phyloP scores from a whole-genome alignment of 306 rosid species.

The Ochetophila trinervis region DNA sequence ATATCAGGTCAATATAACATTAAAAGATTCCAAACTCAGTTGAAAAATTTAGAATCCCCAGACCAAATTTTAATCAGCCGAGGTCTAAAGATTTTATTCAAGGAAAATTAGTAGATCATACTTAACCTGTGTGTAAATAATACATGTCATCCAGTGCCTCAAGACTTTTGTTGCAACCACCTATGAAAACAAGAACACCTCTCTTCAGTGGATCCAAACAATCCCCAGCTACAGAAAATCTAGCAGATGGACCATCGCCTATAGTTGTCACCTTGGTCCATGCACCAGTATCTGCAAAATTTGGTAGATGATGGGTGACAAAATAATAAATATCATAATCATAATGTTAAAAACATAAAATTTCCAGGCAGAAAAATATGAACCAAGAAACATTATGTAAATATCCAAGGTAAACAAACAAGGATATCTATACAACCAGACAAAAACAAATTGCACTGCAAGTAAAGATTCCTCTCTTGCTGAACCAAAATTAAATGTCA shows the following conservation, averaged over 20 bases:
- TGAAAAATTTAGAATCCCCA: not conserved
- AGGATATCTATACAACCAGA: not conserved
- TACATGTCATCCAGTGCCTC: constrained; percentile 95
- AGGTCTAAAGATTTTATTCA: not conserved
- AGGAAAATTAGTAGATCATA: constrained; percentile 10
- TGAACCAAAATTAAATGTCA: too few relatives aligned
- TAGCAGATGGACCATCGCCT: constrained; percentile 74
- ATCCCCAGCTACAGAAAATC: constrained; percentile 96
- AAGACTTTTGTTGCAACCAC: constrained; percentile 94
- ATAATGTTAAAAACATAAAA: not conserved
- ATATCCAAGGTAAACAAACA: not conserved
- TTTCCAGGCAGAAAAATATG: not conserved
- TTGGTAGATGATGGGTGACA: constrained; percentile 21
- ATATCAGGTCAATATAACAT: constrained; percentile 25
- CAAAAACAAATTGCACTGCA: not conserved
- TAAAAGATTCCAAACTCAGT: constrained; percentile 13
- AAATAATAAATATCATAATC: constrained; percentile 15
- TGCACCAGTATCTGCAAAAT: constrained; percentile 67
- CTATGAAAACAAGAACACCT: constrained; percentile 85
- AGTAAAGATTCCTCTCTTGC: too few relatives aligned
- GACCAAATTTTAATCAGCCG: not conserved
- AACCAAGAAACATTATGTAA: constrained; percentile 3
- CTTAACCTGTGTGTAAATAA: constrained; percentile 82
- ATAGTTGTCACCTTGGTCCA: constrained; percentile 71
- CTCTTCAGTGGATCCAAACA: constrained; percentile 75